Percentiles rank a stretch among this genome's conserved stretches.
Conservation (phyloP, 2,329 filamentous ascomycete species). For the Pyrenochaeta sp. region DNA sequence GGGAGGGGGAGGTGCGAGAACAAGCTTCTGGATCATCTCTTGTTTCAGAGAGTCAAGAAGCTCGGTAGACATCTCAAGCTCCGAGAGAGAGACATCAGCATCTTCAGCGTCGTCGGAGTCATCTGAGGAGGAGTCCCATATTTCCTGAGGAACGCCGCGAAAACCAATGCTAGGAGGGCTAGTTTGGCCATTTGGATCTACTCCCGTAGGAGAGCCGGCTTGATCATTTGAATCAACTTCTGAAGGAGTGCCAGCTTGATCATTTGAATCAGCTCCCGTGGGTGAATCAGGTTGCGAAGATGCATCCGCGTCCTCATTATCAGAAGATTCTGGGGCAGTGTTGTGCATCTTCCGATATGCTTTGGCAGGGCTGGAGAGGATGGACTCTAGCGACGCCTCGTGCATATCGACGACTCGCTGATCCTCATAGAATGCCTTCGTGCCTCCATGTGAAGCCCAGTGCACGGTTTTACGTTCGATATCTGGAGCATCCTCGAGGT, state of each 20-base stretch:
- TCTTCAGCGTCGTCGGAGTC: constrained; percentile 28
- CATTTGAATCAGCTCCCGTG: neutral
- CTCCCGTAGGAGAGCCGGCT: neutral
- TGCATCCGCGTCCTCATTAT: constrained; percentile 8
- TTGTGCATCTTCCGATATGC: neutral
- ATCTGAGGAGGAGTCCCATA: constrained; percentile 18
- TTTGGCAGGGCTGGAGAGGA: constrained; percentile 17
- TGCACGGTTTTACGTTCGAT: constrained; percentile 14
- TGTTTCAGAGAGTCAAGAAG: constrained; percentile 27
- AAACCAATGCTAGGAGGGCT: constrained; percentile 7
- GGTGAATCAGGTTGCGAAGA: neutral
- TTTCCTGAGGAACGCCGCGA: constrained; percentile 16
- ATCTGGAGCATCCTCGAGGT: constrained; percentile 21
- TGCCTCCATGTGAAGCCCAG: constrained; percentile 17
- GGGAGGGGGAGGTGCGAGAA: constrained; percentile 13
- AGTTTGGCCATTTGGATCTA: neutral
- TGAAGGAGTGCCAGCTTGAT: neutral
- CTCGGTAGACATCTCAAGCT: constrained; percentile 27
- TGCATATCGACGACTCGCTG: constrained; percentile 31
- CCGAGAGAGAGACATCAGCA: too few species aligned
- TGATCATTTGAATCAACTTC: constrained; percentile 1
- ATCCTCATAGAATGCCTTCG: constrained; percentile 27
- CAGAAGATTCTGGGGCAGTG: constrained; percentile 10
- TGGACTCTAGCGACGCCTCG: constrained; percentile 27
- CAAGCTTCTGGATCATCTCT: constrained; percentile 19